A percentile compares a stretch with the other conserved stretches of the same genome.
Evolutionary conservation across 192 early-diverging fungal genomes (phyloP).

Genomic region (Gamsiella multidivaricata): DNA sequence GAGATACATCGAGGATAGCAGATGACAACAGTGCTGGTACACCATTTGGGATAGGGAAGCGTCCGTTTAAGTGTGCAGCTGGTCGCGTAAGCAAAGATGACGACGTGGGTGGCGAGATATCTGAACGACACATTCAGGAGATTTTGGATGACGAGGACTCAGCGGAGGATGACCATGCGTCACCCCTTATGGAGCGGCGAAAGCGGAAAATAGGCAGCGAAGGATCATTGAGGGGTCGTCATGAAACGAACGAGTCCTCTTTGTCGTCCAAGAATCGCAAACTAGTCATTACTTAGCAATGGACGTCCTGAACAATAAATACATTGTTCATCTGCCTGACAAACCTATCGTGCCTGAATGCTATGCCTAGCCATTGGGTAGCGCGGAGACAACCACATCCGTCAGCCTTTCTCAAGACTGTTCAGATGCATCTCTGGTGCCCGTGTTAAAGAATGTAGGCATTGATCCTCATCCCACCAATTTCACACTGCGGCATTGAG

Average conservation of each 20-base stretch:
- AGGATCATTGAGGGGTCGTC: neutral
- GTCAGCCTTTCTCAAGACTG: too few relatives aligned
- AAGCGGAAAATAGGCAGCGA: neutral
- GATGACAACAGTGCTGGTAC: neutral
- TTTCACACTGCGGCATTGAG: neutral
- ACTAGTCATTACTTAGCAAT: constrained; percentile 18
- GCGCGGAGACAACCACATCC: too few relatives aligned
- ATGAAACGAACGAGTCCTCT: too few relatives aligned
- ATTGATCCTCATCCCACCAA: neutral
- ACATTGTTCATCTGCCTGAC: neutral
- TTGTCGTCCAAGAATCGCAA: constrained; percentile 13
- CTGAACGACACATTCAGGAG: constrained; percentile 10
- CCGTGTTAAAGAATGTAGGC: neutral
- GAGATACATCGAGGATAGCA: constrained; percentile 25
- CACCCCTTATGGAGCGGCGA: neutral
- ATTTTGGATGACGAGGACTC: constrained; percentile 10
- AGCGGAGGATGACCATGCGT: neutral
- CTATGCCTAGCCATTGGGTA: neutral
- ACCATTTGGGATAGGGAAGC: neutral
- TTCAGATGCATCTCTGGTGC: neutral
- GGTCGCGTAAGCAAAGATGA: neutral
- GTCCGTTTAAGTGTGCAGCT: neutral
- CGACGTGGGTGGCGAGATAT: neutral
- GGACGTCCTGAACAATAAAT: constrained; percentile 9
- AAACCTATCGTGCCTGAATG: constrained; percentile 1